Evolutionary conservation across 2,329 filamentous ascomycete species (phyloP).

Genomic region (Hypoxylon sp.): DNA sequence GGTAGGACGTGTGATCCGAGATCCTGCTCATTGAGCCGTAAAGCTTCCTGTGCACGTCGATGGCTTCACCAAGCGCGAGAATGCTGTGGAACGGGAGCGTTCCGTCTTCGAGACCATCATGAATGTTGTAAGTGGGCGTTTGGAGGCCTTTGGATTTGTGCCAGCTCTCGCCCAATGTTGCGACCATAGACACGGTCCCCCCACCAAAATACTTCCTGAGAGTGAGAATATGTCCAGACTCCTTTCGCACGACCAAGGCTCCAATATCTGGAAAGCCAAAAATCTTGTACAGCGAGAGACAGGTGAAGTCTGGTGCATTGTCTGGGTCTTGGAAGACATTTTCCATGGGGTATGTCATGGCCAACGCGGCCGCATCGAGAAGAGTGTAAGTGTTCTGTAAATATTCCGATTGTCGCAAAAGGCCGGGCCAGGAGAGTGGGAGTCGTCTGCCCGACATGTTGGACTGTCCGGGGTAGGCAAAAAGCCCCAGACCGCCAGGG

Average conservation of each 20-base stretch:
- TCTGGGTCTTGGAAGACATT: conserved; percentile 58
- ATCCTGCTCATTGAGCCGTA: conserved; percentile 67
- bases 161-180: conserved; percentile 60
- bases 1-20: conserved; percentile 64
- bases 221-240: conserved; percentile 63
- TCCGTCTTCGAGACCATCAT: conserved; percentile 72
- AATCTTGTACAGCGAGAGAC: conserved; percentile 71
- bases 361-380: conserved; percentile 69
- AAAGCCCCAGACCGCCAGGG: conserved; percentile 52
- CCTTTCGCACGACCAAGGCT: conserved; percentile 64
- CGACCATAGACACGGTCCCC: conserved; percentile 70
- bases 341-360: conserved; percentile 67
- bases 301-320: conserved; percentile 67
- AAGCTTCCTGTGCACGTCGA: conserved; percentile 63
- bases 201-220: conserved; percentile 72
- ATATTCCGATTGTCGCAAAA: conserved; percentile 46
- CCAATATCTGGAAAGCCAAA: conserved; percentile 74
- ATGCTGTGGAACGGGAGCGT: conserved; percentile 73
- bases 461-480: conserved; percentile 74
- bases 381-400: conserved; percentile 59
- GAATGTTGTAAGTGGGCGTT: conserved; percentile 54
- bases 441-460: conserved; percentile 74
- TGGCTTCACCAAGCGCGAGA: conserved; percentile 67
- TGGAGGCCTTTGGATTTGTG: conserved; percentile 60
- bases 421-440: conserved; percentile 63